phyloP scores from a whole-genome alignment of 2,329 filamentous ascomycete species.

The Delphinella strobiligena region DNA sequence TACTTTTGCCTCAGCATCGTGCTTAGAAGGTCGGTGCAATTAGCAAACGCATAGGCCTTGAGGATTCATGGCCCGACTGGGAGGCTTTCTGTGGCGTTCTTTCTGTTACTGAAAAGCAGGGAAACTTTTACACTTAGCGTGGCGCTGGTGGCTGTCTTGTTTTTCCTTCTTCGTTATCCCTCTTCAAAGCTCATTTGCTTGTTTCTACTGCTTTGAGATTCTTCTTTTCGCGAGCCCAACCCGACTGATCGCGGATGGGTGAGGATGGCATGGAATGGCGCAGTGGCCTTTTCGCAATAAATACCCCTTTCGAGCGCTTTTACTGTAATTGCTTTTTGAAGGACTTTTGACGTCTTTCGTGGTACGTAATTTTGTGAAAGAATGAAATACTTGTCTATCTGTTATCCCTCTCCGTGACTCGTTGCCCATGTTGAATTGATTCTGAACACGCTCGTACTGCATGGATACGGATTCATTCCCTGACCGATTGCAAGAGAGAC shows the following conservation, averaged over 20 bases:
- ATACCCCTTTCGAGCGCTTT: not conserved
- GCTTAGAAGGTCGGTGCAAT: not conserved
- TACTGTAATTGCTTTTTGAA: too few relatives aligned
- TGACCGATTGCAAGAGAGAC: too few relatives aligned
- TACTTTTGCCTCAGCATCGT: conserved; percentile 5
- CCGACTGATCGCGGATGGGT: not conserved
- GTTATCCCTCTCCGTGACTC: too few relatives aligned
- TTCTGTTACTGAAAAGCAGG: not conserved
- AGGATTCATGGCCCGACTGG: not conserved
- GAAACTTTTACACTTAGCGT: conserved; percentile 2
- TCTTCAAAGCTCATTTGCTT: not conserved
- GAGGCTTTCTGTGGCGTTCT: not conserved
- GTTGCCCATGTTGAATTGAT: too few relatives aligned
- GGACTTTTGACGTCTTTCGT: too few relatives aligned
- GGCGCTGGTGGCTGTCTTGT: conserved; percentile 5
- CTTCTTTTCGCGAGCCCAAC: not conserved
- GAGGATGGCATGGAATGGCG: not conserved
- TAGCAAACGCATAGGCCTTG: not conserved
- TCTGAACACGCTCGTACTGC: too few relatives aligned
- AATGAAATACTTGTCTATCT: too few relatives aligned
- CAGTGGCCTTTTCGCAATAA: not conserved
- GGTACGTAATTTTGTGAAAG: too few relatives aligned
- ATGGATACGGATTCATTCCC: too few relatives aligned
- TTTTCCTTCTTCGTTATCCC: not conserved
- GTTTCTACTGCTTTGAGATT: not conserved